phyloP scores from a whole-genome alignment of 2,329 filamentous ascomycete species.

The Aureobasidium sp. region DNA sequence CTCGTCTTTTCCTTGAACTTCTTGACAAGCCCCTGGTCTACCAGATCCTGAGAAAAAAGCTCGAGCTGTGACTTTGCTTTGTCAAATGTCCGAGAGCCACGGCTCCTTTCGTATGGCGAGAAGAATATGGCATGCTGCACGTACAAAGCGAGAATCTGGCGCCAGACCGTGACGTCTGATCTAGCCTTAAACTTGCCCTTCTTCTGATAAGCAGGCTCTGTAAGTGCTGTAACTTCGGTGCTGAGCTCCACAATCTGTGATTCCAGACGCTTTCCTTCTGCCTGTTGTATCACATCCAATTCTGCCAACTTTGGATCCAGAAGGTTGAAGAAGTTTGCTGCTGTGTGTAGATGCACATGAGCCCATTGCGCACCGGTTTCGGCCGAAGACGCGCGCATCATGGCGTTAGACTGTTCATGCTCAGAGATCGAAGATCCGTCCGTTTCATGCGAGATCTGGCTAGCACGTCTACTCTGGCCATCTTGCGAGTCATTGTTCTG shows the following conservation, averaged over 20 bases:
- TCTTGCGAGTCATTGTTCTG: background rate
- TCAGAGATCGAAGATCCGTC: background rate
- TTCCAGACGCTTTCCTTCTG: constrained; percentile 59
- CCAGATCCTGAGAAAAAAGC: constrained; percentile 64
- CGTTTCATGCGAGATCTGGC: background rate
- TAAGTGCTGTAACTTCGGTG: constrained; percentile 55
- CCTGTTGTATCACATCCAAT: constrained; percentile 60
- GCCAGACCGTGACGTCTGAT: constrained; percentile 66
- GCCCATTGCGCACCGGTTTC: constrained; percentile 36
- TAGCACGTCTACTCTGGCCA: background rate
- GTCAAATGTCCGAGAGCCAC: constrained; percentile 58
- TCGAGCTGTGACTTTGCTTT: constrained; percentile 62
- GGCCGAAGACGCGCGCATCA: background rate
- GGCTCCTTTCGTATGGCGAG: constrained; percentile 64
- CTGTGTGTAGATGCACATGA: constrained; percentile 71
- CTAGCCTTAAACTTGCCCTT: constrained; percentile 39
- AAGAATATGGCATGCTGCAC: constrained; percentile 76
- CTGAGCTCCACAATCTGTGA: constrained; percentile 59
- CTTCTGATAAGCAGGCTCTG: constrained; percentile 50
- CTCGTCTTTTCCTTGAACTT: constrained; percentile 63
- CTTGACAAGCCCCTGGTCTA: constrained; percentile 51
- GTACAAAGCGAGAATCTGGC: constrained; percentile 75
- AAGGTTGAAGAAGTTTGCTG: constrained; percentile 71
- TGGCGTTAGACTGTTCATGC: background rate
- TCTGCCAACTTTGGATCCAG: constrained; percentile 64